Conservation (phyloP, 1,284 basidiomycete species). For the Cryptococcus sp. region DNA sequence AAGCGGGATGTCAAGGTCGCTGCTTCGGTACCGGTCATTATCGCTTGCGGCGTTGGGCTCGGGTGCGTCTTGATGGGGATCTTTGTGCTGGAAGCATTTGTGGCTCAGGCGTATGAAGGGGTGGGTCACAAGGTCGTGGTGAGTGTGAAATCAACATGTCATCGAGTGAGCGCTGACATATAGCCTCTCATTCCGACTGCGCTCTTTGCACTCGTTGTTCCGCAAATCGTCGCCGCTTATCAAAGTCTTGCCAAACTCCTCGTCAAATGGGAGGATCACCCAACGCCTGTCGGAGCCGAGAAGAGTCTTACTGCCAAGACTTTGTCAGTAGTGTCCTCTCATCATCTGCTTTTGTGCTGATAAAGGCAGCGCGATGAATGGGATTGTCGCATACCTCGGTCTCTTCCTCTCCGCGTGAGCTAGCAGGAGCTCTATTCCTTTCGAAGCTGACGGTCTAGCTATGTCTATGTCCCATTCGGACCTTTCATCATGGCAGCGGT, state of each 20-base stretch:
- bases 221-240: conserved; percentile 74
- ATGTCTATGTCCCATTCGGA: conserved; percentile 88
- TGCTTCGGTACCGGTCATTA: conserved; percentile 70
- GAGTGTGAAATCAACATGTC: conserved; percentile 36
- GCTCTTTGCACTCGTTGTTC: conserved; percentile 75
- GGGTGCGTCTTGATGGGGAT: conserved; percentile 66
- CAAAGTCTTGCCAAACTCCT: conserved; percentile 62
- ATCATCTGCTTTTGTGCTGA: neutral
- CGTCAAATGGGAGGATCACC: conserved; percentile 88
- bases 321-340: conserved; percentile 50
- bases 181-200: conserved; percentile 77
- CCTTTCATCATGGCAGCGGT: conserved; percentile 65
- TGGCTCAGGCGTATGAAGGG: conserved; percentile 77
- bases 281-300: conserved; percentile 67
- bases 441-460: conserved; percentile 39
- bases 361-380: conserved; percentile 58
- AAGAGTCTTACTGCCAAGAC: conserved; percentile 84
- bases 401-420: conserved; percentile 65
- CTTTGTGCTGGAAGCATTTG: conserved; percentile 83
- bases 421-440: neutral
- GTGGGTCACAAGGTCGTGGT: conserved; percentile 73
- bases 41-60: conserved; percentile 67
- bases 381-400: conserved; percentile 82
- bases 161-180: neutral
- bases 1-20: conserved; percentile 68